phyloP scores from a whole-genome alignment of 2,329 filamentous ascomycete genomes.

The Penicillium olsonii region DNA sequence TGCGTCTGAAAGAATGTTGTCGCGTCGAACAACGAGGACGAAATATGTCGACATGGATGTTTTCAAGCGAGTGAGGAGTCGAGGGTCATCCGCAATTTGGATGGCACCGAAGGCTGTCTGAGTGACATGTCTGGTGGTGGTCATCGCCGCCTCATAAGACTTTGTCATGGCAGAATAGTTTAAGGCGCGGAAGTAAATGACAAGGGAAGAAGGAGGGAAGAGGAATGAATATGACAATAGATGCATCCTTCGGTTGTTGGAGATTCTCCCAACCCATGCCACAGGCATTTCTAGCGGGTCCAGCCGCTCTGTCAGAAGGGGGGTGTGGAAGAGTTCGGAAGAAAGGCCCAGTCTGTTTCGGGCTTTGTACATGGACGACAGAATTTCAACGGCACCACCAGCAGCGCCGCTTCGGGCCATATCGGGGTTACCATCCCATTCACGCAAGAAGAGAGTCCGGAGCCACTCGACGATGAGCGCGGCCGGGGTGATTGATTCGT shows the following conservation, averaged over 20 bases:
- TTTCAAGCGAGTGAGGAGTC: constrained; percentile 64
- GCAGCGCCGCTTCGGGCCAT: constrained; percentile 70
- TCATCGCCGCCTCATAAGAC: constrained; percentile 68
- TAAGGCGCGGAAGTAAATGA: constrained; percentile 83
- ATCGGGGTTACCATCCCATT: constrained; percentile 76
- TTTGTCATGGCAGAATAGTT: constrained; percentile 86
- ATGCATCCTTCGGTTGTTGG: constrained; percentile 67
- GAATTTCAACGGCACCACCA: constrained; percentile 73
- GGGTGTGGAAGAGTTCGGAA: constrained; percentile 70
- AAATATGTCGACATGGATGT: constrained; percentile 71
- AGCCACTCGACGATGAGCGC: constrained; percentile 47
- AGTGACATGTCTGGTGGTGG: constrained; percentile 47
- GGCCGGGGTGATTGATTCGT: constrained; percentile 27
- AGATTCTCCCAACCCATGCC: constrained; percentile 65
- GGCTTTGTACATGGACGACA: constrained; percentile 73
- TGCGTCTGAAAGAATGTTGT: constrained; percentile 69
- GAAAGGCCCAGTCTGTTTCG: constrained; percentile 65
- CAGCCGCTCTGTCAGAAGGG: constrained; percentile 74
- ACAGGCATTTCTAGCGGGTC: constrained; percentile 74
- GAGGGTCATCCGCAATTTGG: constrained; percentile 57
- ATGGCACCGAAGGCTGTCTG: constrained; percentile 48
- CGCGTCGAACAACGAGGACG: constrained; percentile 67
- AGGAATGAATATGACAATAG: constrained; percentile 79
- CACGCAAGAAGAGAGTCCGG: constrained; percentile 69
- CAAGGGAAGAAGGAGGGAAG: constrained; percentile 70